These are phyloP conservation scores for Fraxinus floribunda DNA, from an alignment of 305 asterid species.

Conservation along the genomic window DNA sequence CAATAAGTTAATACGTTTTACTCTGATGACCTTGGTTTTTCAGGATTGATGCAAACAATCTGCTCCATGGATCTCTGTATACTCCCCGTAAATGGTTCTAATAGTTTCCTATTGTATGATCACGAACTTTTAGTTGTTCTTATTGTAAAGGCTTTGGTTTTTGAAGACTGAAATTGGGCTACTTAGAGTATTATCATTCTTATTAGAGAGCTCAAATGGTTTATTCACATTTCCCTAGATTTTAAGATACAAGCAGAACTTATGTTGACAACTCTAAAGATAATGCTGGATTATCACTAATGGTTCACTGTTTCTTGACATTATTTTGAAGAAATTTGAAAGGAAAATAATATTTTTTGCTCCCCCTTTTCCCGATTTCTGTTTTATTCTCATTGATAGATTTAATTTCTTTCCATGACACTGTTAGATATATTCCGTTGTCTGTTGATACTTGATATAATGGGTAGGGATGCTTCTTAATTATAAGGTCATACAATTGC, in stretches of 20 bases:
- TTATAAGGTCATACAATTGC: not conserved
- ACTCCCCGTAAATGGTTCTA: not conserved
- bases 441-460: not conserved
- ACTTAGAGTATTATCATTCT: not conserved
- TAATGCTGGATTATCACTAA: conserved; percentile 6
- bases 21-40: not conserved
- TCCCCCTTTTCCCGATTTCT: not conserved
- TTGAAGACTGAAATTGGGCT: not conserved
- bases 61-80: not conserved
- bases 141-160: not conserved
- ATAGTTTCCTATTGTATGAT: not conserved
- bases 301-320: conserved; percentile 9
- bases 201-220: not conserved
- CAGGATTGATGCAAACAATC: not conserved
- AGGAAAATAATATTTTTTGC: not conserved
- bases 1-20: not conserved
- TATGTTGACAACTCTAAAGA: not conserved
- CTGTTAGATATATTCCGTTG: not conserved
- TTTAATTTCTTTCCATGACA: not conserved
- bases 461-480: conserved; percentile 10
- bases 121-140: not conserved
- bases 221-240: not conserved
- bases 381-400: not conserved
- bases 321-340: not conserved
- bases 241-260: not conserved